phyloP scores from a whole-genome alignment of 805 yeast genomes.

The Wickerhamiella siamensis region DNA sequence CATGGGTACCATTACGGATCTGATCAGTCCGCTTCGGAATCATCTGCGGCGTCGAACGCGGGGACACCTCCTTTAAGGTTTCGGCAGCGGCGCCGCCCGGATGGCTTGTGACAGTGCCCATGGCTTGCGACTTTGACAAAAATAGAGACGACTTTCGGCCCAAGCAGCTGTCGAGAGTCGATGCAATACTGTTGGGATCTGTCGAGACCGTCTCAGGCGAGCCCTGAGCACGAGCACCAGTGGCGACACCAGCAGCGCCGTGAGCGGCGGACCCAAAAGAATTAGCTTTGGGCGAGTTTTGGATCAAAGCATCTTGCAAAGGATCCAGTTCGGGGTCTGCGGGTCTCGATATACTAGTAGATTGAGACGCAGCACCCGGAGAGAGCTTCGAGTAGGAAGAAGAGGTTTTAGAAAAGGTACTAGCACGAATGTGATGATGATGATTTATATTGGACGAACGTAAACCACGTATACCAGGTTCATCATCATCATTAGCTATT shows the following conservation, averaged over 20 bases:
- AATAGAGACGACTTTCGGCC: neutral
- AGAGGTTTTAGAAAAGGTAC: no score
- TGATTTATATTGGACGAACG: neutral
- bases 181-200: neutral
- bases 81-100: neutral
- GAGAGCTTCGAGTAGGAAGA: no score
- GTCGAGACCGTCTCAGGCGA: no score
- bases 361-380: no score
- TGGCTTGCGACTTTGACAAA: neutral
- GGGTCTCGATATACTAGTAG: no score
- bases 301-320: no score
- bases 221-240: no score
- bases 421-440: neutral
- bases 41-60: neutral
- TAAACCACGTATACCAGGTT: conserved; percentile 20
- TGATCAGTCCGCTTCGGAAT: neutral
- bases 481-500: conserved; percentile 18
- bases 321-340: no score
- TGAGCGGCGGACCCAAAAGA: no score
- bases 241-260: no score
- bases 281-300: no score
- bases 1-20: neutral
- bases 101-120: neutral
- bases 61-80: neutral
- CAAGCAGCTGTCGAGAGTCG: neutral